These are phyloP conservation scores for Phytophthora podocarpi DNA, from an alignment of 352 stramenopile species.

Conservation along the genomic window DNA sequence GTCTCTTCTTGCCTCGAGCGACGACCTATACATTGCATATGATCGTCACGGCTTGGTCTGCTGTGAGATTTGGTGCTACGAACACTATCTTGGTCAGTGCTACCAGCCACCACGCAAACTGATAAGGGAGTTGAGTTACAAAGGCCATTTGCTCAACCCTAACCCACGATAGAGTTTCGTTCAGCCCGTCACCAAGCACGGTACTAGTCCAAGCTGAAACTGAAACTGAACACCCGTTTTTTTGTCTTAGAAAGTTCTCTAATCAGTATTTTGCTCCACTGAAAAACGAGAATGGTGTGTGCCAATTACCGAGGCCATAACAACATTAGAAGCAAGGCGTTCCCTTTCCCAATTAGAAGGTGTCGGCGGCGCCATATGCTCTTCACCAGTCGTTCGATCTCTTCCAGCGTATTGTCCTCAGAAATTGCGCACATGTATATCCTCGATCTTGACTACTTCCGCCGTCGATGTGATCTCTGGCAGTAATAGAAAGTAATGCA, in stretches of 20 bases:
- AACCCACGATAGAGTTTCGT: not conserved
- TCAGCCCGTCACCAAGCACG: not conserved
- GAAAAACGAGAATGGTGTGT: too few relatives aligned
- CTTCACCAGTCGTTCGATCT: too few relatives aligned
- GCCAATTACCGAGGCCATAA: too few relatives aligned
- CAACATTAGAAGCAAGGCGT: too few relatives aligned
- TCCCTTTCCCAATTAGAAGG: too few relatives aligned
- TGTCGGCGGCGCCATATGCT: too few relatives aligned
- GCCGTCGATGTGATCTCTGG: too few relatives aligned
- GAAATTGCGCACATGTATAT: too few relatives aligned
- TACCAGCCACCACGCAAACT: not conserved
- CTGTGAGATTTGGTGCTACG: conserved; percentile 2
- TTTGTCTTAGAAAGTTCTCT: not conserved
- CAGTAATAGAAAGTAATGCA: too few relatives aligned
- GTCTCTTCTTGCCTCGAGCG: not conserved
- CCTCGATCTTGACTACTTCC: too few relatives aligned
- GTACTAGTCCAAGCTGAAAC: not conserved
- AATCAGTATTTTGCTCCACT: too few relatives aligned
- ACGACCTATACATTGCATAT: not conserved
- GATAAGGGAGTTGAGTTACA: not conserved
- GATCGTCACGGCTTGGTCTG: conserved; percentile 1
- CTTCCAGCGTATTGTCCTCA: too few relatives aligned
- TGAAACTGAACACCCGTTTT: conserved; percentile 8
- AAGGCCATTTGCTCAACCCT: not conserved
- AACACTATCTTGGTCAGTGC: conserved; percentile 8